These are phyloP conservation scores for Penicillium canariense DNA, from an alignment of 495 filamentous ascomycete genomes.

Conservation along the genomic window DNA sequence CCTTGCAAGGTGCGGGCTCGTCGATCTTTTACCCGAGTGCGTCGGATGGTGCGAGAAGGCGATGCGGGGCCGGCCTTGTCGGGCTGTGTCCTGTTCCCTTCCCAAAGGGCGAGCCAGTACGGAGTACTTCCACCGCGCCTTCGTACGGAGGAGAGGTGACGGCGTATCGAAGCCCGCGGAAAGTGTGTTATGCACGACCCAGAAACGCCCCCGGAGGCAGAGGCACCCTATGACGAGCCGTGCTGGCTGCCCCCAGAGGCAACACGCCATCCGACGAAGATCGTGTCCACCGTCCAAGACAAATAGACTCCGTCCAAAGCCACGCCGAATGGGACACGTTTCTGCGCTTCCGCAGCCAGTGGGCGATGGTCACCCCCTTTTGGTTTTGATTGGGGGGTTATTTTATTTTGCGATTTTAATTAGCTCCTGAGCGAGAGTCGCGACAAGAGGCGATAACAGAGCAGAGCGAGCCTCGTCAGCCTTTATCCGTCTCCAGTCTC, in stretches of 20 bases:
- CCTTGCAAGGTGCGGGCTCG: constrained; percentile 8
- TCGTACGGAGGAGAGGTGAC: not conserved
- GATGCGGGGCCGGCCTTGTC: constrained; percentile 24
- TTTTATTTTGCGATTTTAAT: not conserved
- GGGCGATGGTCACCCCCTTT: constrained; percentile 12
- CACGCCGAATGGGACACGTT: constrained; percentile 15
- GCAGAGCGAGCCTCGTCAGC: not conserved
- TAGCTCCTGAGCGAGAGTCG: not conserved
- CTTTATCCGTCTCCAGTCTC: not conserved
- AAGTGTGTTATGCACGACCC: not conserved
- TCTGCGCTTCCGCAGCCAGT: constrained; percentile 2
- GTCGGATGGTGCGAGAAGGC: not conserved
- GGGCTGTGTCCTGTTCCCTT: too few species aligned
- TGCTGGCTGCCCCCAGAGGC: not conserved
- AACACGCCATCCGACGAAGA: constrained; percentile 9
- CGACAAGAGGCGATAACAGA: not conserved
- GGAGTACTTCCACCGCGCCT: not conserved
- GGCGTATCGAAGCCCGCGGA: not conserved
- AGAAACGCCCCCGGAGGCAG: too few species aligned
- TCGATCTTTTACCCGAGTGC: constrained; percentile 22
- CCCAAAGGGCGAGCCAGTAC: constrained; percentile 2
- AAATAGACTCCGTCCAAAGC: constrained; percentile 2
- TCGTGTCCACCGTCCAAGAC: constrained; percentile 2
- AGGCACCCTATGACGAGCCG: too few species aligned
- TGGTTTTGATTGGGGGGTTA: not conserved